Conservation (phyloP, 805 yeast genomes). For the Candida berthetii region DNA sequence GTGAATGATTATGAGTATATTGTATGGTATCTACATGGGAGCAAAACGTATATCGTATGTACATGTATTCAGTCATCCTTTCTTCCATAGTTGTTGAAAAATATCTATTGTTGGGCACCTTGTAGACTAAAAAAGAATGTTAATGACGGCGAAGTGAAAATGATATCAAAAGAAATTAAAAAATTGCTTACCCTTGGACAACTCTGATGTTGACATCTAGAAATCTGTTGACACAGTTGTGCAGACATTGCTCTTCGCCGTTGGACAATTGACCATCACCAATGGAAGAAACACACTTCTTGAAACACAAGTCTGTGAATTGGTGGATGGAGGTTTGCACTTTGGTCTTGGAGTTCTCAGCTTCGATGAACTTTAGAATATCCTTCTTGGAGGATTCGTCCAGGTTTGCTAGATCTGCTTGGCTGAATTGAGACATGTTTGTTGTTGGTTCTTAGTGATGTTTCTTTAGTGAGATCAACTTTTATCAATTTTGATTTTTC, state of each 20-base stretch:
- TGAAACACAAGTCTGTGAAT: conserved; percentile 88
- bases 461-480: too few relatives aligned
- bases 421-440: conserved; percentile 27
- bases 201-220: conserved; percentile 83
- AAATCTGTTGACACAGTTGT: conserved; percentile 79
- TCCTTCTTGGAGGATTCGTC: conserved; percentile 73
- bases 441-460: too few relatives aligned
- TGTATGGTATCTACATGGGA: too few relatives aligned
- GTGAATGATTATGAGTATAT: too few relatives aligned
- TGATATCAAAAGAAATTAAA: too few relatives aligned
- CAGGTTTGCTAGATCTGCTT: conserved; percentile 35
- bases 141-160: too few relatives aligned
- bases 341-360: conserved; percentile 81
- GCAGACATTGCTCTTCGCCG: conserved; percentile 66
- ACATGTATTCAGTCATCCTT: not conserved
- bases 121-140: conserved; percentile 1
- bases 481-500: too few relatives aligned
- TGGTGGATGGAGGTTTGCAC: conserved; percentile 82
- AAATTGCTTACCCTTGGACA: conserved; percentile 41
- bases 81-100: not conserved
- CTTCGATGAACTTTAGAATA: conserved; percentile 66
- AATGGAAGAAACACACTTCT: conserved; percentile 60
- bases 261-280: conserved; percentile 42
- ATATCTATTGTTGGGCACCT: conserved; percentile 2
- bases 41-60: too few relatives aligned